Percentiles rank a stretch among this genome's conserved stretches.
Evolutionary conservation across 2,329 filamentous ascomycete species (phyloP).

Genomic region (Apiospora marii): DNA sequence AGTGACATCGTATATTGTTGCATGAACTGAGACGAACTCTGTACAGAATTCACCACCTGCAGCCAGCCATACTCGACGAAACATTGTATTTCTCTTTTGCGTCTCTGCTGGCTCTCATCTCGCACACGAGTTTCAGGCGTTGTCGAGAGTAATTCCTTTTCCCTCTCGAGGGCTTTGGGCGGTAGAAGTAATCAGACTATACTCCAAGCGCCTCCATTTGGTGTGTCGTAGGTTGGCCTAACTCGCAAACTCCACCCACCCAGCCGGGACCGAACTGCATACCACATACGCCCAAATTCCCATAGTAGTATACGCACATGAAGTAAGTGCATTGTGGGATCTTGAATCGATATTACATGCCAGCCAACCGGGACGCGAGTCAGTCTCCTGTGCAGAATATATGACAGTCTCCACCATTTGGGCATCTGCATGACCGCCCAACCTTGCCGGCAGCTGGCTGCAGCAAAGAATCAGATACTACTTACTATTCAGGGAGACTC

Average conservation of each 20-base stretch:
- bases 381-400: background rate
- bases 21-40: background rate
- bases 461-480: background rate
- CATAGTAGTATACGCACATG: background rate
- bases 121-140: slow-evolving; percentile 2
- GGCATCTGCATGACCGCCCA: background rate
- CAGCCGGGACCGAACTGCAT: background rate
- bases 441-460: background rate
- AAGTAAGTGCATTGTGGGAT: slow-evolving; percentile 7
- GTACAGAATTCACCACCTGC: background rate
- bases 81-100: background rate
- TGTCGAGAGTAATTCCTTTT: background rate
- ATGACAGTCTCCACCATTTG: background rate
- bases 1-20: slow-evolving; percentile 1
- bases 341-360: slow-evolving; percentile 19
- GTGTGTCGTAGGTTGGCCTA: background rate
- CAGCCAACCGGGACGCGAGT: background rate
- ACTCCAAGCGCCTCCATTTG: background rate
- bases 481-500: too few species aligned
- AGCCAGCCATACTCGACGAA: background rate
- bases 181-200: background rate
- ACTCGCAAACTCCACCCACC: background rate
- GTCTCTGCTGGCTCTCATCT: background rate
- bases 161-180: background rate
- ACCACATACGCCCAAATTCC: background rate